A percentile compares a stretch with the other conserved stretches of the same genome.
Conservation (phyloP, 1,139 yeast genomes). For the Suzukiozyma palmioleophila region DNA sequence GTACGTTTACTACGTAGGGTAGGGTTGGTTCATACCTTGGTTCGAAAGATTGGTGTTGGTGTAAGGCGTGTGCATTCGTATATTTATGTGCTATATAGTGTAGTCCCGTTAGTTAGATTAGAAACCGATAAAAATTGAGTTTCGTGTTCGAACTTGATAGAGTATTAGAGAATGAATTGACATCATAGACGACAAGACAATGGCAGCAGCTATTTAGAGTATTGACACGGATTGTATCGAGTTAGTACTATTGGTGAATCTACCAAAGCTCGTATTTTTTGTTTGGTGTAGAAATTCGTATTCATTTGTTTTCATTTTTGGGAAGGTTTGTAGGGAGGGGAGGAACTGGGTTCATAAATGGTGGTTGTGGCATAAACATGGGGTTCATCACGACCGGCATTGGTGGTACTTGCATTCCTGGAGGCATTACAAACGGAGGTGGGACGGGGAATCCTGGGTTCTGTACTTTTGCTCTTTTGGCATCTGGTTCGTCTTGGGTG, state of each 20-base stretch:
- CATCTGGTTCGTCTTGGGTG: conserved; percentile 17
- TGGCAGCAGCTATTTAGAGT: no score
- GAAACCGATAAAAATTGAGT: no score
- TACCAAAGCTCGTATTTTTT: not conserved
- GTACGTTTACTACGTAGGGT: not conserved
- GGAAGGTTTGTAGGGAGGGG: not conserved
- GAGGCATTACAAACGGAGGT: conserved; percentile 19
- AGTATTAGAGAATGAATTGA: no score
- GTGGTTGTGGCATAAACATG: conserved; percentile 6
- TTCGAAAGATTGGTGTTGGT: no score
- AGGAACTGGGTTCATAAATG: not conserved
- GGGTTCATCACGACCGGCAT: conserved; percentile 4
- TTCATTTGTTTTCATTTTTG: not conserved
- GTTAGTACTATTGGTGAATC: no score
- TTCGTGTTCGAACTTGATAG: no score
- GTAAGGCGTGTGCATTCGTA: no score
- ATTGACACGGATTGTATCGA: no score
- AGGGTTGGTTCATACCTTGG: not conserved
- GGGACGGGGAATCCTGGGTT: conserved; percentile 15
- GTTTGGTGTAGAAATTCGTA: not conserved
- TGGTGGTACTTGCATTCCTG: conserved; percentile 3
- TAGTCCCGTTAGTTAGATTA: no score
- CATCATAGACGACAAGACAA: no score
- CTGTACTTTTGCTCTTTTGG: conserved; percentile 20
- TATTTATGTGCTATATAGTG: no score